Evolutionary conservation across 2,329 filamentous ascomycete genomes (phyloP), one percentile per base, ranked within the genome.

Genomic region (Clonostachys rosea): DNA sequence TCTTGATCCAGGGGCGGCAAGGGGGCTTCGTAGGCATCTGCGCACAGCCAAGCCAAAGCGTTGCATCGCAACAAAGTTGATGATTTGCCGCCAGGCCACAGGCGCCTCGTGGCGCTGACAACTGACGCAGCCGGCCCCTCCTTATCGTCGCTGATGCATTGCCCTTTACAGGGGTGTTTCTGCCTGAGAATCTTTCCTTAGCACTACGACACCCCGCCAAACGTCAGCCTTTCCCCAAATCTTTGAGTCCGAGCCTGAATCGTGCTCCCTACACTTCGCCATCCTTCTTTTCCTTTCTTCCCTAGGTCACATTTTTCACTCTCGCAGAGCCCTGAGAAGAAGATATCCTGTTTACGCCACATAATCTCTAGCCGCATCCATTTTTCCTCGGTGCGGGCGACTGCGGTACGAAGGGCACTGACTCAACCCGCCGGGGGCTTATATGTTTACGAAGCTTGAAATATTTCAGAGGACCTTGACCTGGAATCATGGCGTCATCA

Each of bases 401-500:
- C 24, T 30, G 24, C 24, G 24, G 24, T 10, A 30, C 8, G 24
- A 30, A 30, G 24, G 10, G 24, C 41, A 43, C 41, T 8, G 17
- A 45, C 34, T 20, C 17, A 39, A 36, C 43, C n/a, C n/a, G 42
- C 5, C 9, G 18, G 34, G 43, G 34, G 34, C 17, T 40, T 30
- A 30, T 30, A 30, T 30, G 24, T 30, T 30, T 30, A 30, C 24
- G 24, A 30, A 30, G 24, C 24, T 30, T 30, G 24, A 10, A 30
- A 30, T 30, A 30, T 30, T 30, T 30, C 24, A 30, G 24, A 30
- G 24, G 24, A 30, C 24, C 24, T 30, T 30, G 24, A 30, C 24
- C 34, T 40, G 16, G 42, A 34, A 43, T 18, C 43, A 49, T 49
- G 47, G 47, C 47, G 40, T 49, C 47, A 46, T 43, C 47, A 17